Base-by-base conservation (phyloP, 768 basidiomycete genomes). In the Collybiopsis confluens region DNA sequence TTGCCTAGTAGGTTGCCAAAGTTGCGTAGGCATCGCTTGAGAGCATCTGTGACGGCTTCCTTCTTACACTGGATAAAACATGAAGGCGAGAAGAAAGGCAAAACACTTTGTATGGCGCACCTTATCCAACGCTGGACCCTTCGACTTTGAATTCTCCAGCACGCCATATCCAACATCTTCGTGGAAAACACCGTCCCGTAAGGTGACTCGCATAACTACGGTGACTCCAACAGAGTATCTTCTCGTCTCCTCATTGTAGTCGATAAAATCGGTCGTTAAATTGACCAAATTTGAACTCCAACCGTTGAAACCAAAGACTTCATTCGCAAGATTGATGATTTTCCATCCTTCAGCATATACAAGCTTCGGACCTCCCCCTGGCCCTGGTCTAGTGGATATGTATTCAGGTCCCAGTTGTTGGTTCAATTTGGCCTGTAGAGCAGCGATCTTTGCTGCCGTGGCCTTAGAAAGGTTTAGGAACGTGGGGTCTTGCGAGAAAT, bases 291-390 rank as follows among this genome's bases (percentile, higher is more conserved):
- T 87, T 1, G 91, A 89, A 56, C 87, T 90, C 95, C 93, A 95
- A 23, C 95, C 97, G 58, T 98, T 92, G 75, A 93, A 98, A 1
- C 96, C 96, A 70, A 99, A 98, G 40, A 98, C 90, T 59, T 99
- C 96, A 66, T 99, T 99, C 2, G 96, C 97, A 21, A 99, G 78
- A 64, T 95, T 96, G 68, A 99, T 97, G 35, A 94, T 86, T 71
- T 92, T 95, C 96, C 96, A 98, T 0, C 96, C 97, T 65, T 98
- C 96, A 1, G 89, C 88, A 64, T 99, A 98, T 15, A 88, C 94
- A 43, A 99, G 73, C 67, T 95, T 97, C 15, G 81, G 80, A 3
- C 90, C 91, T 38, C 88, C 89, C 16, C 86, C 88, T 2, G 91
- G 92, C 3, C 96, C 95, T 6, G 90, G 87, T 15, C 97, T 78